A percentile compares a stretch with the other conserved stretches of the same genome.
Evolutionary conservation across 139 green algal genomes (phyloP).

Genomic region (Volvox africanus): DNA sequence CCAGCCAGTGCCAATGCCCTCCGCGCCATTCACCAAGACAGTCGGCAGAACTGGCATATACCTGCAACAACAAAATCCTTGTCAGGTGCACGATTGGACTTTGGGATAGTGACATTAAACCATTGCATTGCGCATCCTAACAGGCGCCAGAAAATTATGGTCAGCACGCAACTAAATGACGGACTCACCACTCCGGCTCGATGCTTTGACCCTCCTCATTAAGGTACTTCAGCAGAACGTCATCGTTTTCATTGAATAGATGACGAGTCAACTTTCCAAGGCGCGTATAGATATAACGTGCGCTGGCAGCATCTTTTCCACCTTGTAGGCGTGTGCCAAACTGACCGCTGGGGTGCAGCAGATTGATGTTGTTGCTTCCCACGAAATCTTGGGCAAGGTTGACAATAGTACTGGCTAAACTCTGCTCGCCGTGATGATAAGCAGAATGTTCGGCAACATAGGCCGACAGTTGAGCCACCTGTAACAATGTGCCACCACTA

Average conservation of each 20-base stretch:
- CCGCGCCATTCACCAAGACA: constrained; percentile 96
- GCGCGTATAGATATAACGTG: constrained; percentile 99
- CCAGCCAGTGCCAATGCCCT: constrained; percentile 99
- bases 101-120: too few relatives aligned
- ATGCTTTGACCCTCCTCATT: constrained; percentile 98
- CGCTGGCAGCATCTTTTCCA: constrained; percentile 94
- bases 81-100: too few relatives aligned
- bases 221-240: constrained; percentile 93
- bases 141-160: too few relatives aligned
- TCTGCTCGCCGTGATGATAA: constrained; percentile 99
- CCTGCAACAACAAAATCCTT: constrained; percentile 56
- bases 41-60: constrained; percentile 90
- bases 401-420: constrained; percentile 78
- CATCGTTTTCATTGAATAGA: constrained; percentile 94
- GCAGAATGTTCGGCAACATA: constrained; percentile 97
- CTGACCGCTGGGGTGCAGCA: constrained; percentile 87
- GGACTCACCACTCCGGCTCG: constrained; percentile 91
- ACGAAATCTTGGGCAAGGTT: constrained; percentile 92
- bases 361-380: constrained; percentile 99
- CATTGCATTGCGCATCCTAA: too few relatives aligned
- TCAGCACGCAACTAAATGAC: not conserved
- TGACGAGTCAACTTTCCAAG: constrained; percentile 85
- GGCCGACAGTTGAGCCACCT: constrained; percentile 96
- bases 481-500: not conserved
- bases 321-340: constrained; percentile 94